These are phyloP conservation scores for Plectranthus barbatus DNA, from an alignment of 257 asterid genomes.

Conservation along the genomic window DNA sequence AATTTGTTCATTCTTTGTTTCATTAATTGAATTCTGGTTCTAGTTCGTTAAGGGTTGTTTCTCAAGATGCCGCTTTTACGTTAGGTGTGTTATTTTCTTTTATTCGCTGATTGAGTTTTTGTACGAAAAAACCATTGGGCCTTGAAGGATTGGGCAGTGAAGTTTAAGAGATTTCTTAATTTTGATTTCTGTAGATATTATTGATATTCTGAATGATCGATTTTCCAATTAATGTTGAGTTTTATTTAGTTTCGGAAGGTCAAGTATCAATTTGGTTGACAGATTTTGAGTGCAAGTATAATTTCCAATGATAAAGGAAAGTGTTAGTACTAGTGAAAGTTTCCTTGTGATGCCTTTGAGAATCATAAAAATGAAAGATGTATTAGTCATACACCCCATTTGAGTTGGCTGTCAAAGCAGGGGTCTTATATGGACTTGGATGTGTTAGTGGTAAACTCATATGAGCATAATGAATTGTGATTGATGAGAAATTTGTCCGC, in stretches of 20 bases:
- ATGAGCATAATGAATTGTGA: constrained; percentile 1
- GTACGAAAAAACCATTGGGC: neutral
- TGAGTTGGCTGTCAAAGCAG: neutral
- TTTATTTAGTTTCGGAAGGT: neutral
- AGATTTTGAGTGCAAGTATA: neutral
- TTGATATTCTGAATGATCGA: neutral
- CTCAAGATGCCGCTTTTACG: neutral
- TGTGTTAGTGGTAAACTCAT: neutral
- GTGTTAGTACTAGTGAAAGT: neutral
- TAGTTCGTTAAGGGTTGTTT: constrained; percentile 3
- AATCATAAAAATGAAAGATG: neutral
- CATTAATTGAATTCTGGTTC: constrained; percentile 6
- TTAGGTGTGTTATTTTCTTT: neutral
- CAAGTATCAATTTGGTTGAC: neutral
- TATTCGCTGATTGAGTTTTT: neutral
- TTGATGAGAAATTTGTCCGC: neutral
- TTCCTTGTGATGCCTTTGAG: neutral
- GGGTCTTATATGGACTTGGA: neutral
- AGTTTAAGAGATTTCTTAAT: neutral
- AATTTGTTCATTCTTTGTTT: neutral
- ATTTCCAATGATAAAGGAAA: neutral
- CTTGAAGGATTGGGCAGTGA: constrained; percentile 1
- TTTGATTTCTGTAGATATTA: neutral
- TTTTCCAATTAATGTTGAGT: neutral
- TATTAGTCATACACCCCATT: neutral